Base-by-base conservation (phyloP, 2,329 filamentous ascomycete species). In the Myriosclerotinia duriaeana region DNA sequence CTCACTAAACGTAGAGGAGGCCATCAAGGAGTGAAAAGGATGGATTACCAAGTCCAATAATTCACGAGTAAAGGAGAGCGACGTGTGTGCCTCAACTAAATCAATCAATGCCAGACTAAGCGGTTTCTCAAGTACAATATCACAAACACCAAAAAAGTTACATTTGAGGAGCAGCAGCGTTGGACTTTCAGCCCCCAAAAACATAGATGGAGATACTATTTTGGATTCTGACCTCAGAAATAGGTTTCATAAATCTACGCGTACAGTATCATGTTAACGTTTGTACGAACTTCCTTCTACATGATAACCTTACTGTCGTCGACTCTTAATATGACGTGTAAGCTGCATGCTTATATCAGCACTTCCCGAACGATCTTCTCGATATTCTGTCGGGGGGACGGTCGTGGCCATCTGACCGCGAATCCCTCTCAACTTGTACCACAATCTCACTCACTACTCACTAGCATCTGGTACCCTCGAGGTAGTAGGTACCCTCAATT, bases 181-280 rank as follows among this genome's bases (percentile, higher is more conserved):
- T 22, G 20, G 12, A 7, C 38, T 26, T 20, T 61, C 30, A 50
- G 44, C 42, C 44, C 34, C 7, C 38, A 50, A n/a, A 20, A 38
- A 14, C n/a, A 17, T 22, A 38, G 12, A 60, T 38, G 7, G 11
- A 52, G 17, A 48, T 61, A 20, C 58, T 61, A 50, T 61, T 61
- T 60, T 50, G 34, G 44, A n/a, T 40, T 61, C 58, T 61, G 44
- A 61, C 58, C 58, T 61, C 44, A 50, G 58, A 59, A 11, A 11
- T 50, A 4, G 3, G 58, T 61, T 61, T 61, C 58, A 38, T 22
- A 40, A 30, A 38, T 60, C 7, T 26, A 38, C 42, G 30, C 46
- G 30, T 26, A 61, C 36, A 48, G 48, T 15, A 48, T 44, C 46
- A 40, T 60, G 44, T 46, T 7, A 46, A 48, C 38, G 42, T 50